A percentile compares a stretch with the other conserved stretches of the same genome.
phyloP scores from a whole-genome alignment of 495 filamentous ascomycete genomes.

The Chaetomidium leptoderma region DNA sequence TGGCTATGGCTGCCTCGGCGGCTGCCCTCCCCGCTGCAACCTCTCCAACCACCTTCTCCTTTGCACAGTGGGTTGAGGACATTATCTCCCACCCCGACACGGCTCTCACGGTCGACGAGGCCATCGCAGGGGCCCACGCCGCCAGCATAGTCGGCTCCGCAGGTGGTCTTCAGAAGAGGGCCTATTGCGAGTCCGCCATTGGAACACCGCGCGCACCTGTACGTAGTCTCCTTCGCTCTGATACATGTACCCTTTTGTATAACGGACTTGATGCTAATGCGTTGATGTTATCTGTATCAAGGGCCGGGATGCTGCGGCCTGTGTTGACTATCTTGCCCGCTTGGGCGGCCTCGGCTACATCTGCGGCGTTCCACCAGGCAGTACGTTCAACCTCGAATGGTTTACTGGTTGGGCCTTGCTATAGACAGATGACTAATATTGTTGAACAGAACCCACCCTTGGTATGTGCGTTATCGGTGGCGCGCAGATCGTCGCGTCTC shows the following conservation, averaged over 20 bases:
- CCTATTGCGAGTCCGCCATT: background rate
- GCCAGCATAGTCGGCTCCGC: background rate
- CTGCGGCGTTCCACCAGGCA: too few relatives aligned
- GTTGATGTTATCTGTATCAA: background rate
- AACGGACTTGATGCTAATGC: background rate
- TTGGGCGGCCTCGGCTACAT: background rate
- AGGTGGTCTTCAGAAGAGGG: background rate
- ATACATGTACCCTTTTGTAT: background rate
- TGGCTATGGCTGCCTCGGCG: background rate
- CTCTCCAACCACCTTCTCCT: background rate
- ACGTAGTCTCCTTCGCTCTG: background rate
- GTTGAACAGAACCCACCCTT: too few relatives aligned
- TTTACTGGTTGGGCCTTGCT: too few relatives aligned
- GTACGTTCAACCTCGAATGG: too few relatives aligned
- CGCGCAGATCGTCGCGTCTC: too few relatives aligned
- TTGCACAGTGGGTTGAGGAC: slow-evolving; percentile 1
- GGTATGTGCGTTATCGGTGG: too few relatives aligned
- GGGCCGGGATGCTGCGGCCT: background rate
- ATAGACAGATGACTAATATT: too few relatives aligned
- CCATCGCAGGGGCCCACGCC: background rate
- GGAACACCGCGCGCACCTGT: background rate
- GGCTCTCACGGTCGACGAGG: background rate
- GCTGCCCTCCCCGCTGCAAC: background rate
- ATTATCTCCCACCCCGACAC: background rate
- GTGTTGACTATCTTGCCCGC: background rate